Evolutionary conservation across 305 asterid species (phyloP), one percentile per base, ranked within the genome.

Genomic region (Caryopteris hybrid): DNA sequence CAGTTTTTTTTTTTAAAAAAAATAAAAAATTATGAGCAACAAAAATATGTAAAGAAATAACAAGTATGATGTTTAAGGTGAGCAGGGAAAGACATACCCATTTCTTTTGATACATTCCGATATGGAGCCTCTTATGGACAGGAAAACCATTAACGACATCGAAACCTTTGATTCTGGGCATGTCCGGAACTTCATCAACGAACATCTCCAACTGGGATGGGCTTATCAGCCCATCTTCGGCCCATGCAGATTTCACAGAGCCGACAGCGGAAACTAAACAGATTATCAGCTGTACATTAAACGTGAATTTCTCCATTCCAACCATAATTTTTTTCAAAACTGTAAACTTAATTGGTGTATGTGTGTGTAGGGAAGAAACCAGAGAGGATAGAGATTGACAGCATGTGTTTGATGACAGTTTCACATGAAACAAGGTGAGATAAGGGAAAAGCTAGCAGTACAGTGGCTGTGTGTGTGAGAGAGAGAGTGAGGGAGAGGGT

Each of bases 91-190:
- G 2, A 73, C 53, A 22, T 48, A 91, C 98, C 98, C 95, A 91
- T 69, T 85, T 90, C 67, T 86, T 91, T 76, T 25, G 66, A 74
- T 75, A 91, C 98, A 91, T 91, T 77, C 94, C 94, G 39, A 91
- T 84, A 5, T 34, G 25, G 63, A 89, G 83, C 0, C 74, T 71
- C 17, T 74, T 84, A 0, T 88, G 73, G 8, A 76, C 76, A 10
- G 74, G 68, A 14, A 33, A 45, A 2, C 81, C 87, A 73, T 80
- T 50, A 62, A 70, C 62, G 9, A 78, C 60, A 61, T 78, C 68
- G 65, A 67, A 91, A 1, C 83, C 95, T 61, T 78, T 82, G 80
- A 91, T 69, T 75, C 76, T 80, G 50, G 96, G 96, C 83, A 91
- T 84, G 6, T 89, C 87, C 6, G 84, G 83, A 27, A 91, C 78